A percentile compares a stretch with the other conserved stretches of the same genome.
These are phyloP conservation scores for Vitis riparia DNA, from an alignment of 164 flowering plant genomes.

Conservation along the genomic window DNA sequence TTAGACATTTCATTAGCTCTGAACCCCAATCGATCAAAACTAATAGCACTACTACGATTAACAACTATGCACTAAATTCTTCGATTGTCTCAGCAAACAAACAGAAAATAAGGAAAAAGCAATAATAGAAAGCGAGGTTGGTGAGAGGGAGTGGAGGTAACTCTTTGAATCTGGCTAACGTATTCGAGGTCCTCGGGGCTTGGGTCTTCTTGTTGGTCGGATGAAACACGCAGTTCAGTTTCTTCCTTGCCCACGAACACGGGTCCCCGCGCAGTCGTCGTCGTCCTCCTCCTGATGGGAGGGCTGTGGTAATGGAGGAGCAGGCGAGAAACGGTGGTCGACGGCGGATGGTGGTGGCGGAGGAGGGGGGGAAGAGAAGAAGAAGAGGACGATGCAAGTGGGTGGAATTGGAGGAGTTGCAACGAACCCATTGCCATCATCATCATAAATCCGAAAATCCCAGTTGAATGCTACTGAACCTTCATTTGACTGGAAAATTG, in stretches of 20 bases:
- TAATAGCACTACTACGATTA: no score
- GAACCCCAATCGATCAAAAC: no score
- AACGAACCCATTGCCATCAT: neutral
- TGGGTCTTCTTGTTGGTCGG: conserved; percentile 15
- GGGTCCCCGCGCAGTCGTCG: neutral
- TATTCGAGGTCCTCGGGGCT: conserved; percentile 53
- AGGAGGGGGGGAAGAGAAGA: neutral
- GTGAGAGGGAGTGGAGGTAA: conserved; percentile 7
- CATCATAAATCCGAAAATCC: neutral
- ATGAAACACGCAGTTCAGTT: conserved; percentile 18
- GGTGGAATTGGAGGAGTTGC: conserved; percentile 11
- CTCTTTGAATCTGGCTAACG: conserved; percentile 56
- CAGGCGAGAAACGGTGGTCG: neutral
- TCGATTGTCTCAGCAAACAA: no score
- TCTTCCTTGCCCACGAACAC: conserved; percentile 38
- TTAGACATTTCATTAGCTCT: no score
- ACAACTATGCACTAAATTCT: neutral
- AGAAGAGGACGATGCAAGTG: conserved; percentile 8
- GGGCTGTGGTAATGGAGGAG: neutral
- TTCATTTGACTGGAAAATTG: no score
- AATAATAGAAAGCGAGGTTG: conserved; percentile 1
- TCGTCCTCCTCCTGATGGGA: neutral
- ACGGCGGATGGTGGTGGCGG: neutral
- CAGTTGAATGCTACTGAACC: no score
- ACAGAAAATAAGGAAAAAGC: neutral